These are phyloP conservation scores for Penicillium hesseltinei DNA, from an alignment of 2,329 filamentous ascomycete species.

Conservation along the genomic window DNA sequence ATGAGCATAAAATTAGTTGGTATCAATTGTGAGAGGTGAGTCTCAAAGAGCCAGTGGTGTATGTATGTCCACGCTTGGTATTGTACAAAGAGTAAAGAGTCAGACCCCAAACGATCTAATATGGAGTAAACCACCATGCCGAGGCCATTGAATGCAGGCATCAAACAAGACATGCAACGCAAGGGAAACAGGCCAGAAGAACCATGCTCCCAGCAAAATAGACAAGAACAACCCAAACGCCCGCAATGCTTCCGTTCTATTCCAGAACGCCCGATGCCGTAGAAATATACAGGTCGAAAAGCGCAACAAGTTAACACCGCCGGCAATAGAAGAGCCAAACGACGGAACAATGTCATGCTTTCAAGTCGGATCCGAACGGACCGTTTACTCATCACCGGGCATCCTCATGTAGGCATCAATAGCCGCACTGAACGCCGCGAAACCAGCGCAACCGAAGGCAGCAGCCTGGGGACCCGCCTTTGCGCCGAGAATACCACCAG, in stretches of 20 bases:
- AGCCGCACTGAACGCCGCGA: slow-evolving; percentile 86
- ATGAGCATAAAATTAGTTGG: neutral
- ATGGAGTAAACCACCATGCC: neutral
- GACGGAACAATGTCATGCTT: neutral
- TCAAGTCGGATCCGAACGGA: neutral
- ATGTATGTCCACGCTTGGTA: slow-evolving; percentile 11
- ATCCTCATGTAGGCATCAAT: slow-evolving; percentile 91
- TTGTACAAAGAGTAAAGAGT: slow-evolving; percentile 11
- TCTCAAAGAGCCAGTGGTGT: slow-evolving; percentile 4
- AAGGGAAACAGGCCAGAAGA: neutral
- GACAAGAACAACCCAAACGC: slow-evolving; percentile 23
- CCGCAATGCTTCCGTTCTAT: slow-evolving; percentile 28
- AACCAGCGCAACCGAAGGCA: slow-evolving; percentile 82
- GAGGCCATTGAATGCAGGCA: neutral
- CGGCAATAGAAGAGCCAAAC: neutral
- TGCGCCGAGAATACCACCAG: slow-evolving; percentile 81
- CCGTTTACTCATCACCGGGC: slow-evolving; percentile 48
- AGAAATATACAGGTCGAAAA: slow-evolving; percentile 20
- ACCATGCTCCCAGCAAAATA: slow-evolving; percentile 2
- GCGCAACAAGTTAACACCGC: neutral
- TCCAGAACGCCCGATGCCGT: slow-evolving; percentile 19
- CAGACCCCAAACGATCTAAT: neutral
- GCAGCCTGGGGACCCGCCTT: slow-evolving; percentile 88
- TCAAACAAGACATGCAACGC: neutral
- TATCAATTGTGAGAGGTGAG: slow-evolving; percentile 11